Evolutionary conservation across 2,329 filamentous ascomycete genomes (phyloP).

Genomic region (Rachicladosporium sp.): DNA sequence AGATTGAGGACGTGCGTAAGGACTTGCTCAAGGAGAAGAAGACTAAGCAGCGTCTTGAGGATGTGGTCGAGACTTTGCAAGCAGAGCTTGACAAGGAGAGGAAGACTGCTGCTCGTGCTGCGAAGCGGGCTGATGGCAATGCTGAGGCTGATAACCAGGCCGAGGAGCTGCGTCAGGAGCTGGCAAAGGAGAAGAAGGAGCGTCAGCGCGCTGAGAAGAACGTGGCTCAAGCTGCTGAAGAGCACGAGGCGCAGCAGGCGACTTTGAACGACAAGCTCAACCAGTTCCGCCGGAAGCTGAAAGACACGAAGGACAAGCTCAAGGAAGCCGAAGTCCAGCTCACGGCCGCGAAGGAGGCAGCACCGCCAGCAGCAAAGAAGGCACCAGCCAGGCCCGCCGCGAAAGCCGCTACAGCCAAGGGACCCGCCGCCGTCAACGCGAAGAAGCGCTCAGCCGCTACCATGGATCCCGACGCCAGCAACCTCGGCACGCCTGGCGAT

Average conservation of each 20-base stretch:
- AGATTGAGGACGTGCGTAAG: constrained; percentile 21
- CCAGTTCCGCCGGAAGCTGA: constrained; percentile 57
- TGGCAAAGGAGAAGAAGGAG: constrained; percentile 40
- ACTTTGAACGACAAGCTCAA: constrained; percentile 59
- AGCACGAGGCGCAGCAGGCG: constrained; percentile 50
- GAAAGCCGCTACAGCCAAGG: constrained; percentile 24
- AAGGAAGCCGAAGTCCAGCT: constrained; percentile 49
- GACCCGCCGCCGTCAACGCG: constrained; percentile 12
- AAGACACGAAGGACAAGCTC: constrained; percentile 57
- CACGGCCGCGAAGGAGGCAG: constrained; percentile 28
- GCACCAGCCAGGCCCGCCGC: constrained; percentile 21
- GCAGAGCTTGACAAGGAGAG: constrained; percentile 23
- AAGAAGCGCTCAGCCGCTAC: constrained; percentile 32
- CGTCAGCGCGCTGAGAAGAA: constrained; percentile 41
- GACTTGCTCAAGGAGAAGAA: constrained; percentile 21
- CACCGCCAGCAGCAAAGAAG: constrained; percentile 22
- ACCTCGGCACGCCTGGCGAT: constrained; percentile 37
- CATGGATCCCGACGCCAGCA: constrained; percentile 35
- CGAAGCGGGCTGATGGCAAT: constrained; percentile 30
- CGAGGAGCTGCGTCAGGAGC: constrained; percentile 37
- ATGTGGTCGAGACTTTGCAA: constrained; percentile 22
- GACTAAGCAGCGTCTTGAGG: constrained; percentile 22
- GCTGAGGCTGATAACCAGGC: constrained; percentile 29
- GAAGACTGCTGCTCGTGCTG: constrained; percentile 24
- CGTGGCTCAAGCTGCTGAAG: constrained; percentile 43